Evolutionary conservation across 1,139 yeast genomes (phyloP).

Genomic region (Protomyces macrosporus): DNA sequence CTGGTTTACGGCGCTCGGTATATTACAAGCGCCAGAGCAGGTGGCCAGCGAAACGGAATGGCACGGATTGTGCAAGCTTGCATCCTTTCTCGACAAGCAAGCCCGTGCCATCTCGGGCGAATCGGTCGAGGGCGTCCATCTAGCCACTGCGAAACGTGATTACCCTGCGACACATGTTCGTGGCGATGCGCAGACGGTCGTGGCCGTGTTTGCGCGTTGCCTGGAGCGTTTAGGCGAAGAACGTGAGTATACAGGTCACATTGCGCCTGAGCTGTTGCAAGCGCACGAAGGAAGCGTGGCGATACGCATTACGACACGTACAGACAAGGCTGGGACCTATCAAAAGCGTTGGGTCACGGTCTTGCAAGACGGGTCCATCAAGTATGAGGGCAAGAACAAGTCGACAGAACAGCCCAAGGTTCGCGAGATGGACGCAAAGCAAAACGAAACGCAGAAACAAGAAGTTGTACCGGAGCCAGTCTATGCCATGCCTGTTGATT

Average conservation of each 20-base stretch:
- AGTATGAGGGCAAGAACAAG: not conserved
- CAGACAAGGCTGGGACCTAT: not conserved
- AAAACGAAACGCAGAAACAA: not conserved
- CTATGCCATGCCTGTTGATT: not conserved
- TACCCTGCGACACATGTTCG: not conserved
- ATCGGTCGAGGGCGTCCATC: not conserved
- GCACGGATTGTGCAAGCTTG: not conserved
- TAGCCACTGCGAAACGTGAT: not conserved
- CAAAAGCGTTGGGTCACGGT: not conserved
- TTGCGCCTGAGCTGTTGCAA: not conserved
- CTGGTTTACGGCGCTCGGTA: constrained; percentile 49
- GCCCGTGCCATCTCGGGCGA: not conserved
- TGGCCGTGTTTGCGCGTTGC: not conserved
- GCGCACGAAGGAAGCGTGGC: not conserved
- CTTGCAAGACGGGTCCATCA: not conserved
- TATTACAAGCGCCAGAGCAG: not conserved
- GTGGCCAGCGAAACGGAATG: not conserved
- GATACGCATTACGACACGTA: not conserved
- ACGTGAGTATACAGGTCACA: not conserved
- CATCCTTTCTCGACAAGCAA: not conserved
- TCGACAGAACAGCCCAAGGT: not conserved
- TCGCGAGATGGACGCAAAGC: no score
- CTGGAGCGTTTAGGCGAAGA: not conserved
- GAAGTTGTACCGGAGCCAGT: not conserved
- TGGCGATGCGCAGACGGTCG: not conserved